These are phyloP conservation scores for Celoporthe dispersa DNA, from an alignment of 2,329 filamentous ascomycete genomes.

Conservation along the genomic window DNA sequence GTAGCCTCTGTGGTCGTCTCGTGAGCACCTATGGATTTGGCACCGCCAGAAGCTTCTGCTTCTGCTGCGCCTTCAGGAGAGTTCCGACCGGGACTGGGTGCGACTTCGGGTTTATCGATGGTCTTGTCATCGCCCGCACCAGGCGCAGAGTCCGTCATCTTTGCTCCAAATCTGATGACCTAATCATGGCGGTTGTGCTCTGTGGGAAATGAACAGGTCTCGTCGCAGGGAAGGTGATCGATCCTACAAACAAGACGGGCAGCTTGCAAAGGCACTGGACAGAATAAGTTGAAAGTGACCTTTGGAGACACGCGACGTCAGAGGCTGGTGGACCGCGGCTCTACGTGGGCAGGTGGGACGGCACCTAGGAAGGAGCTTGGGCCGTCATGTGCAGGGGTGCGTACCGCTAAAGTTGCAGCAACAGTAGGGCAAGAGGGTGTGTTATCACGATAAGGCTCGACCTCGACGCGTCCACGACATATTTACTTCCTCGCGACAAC, in stretches of 20 bases:
- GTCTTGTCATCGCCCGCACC: slow-evolving; percentile 27
- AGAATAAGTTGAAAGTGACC: slow-evolving; percentile 2
- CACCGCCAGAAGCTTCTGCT: background rate
- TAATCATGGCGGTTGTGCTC: slow-evolving; percentile 27
- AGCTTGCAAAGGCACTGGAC: slow-evolving; percentile 11
- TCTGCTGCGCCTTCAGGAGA: background rate
- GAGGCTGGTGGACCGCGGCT: slow-evolving; percentile 14
- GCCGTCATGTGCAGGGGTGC: slow-evolving; percentile 1
- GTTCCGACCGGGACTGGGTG: background rate
- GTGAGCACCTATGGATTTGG: background rate
- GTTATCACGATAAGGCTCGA: slow-evolving; percentile 13
- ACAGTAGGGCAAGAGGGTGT: slow-evolving; percentile 1
- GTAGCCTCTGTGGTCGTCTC: slow-evolving; percentile 1
- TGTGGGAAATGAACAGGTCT: background rate
- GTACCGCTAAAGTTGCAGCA: background rate
- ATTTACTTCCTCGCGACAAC: background rate
- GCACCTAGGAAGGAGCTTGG: slow-evolving; percentile 1
- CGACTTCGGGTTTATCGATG: slow-evolving; percentile 13
- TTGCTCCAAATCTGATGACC: slow-evolving; percentile 25
- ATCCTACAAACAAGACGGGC: background rate
- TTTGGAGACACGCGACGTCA: slow-evolving; percentile 22
- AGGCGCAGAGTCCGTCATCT: slow-evolving; percentile 30
- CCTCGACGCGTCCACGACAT: slow-evolving; percentile 19
- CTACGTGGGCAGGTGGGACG: slow-evolving; percentile 5
- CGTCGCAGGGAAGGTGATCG: background rate